Evolutionary conservation across 2,329 filamentous ascomycete genomes (phyloP).

Genomic region (Cryphonectria radicalis): DNA sequence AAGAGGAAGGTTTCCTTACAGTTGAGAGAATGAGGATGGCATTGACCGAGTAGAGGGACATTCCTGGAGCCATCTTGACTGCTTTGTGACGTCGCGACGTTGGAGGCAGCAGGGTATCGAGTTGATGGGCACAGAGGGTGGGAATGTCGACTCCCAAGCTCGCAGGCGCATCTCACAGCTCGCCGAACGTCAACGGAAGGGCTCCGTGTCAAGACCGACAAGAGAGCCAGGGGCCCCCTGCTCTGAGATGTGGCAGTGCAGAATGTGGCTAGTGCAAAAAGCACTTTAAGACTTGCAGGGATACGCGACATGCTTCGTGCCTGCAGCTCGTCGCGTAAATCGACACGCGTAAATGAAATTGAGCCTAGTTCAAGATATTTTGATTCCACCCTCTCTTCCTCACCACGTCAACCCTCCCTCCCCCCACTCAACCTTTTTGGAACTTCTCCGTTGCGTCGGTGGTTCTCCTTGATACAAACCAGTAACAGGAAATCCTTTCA

Average conservation of each 20-base stretch:
- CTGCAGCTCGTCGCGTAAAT: constrained; percentile 9
- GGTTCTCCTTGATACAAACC: constrained; percentile 3
- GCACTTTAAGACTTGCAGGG: constrained; percentile 14
- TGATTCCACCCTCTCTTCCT: constrained; percentile 6
- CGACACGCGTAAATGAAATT: constrained; percentile 13
- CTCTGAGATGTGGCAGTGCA: constrained; percentile 6
- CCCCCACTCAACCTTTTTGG: not conserved
- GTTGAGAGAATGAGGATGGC: constrained; percentile 56
- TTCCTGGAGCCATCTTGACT: constrained; percentile 69
- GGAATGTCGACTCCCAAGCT: constrained; percentile 20
- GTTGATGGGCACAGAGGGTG: constrained; percentile 12
- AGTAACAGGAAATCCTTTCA: constrained; percentile 32
- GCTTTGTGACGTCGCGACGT: constrained; percentile 18
- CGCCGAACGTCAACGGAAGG: constrained; percentile 18
- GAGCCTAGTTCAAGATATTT: constrained; percentile 7
- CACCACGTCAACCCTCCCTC: constrained; percentile 6
- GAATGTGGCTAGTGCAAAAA: constrained; percentile 2
- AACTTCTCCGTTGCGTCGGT: constrained; percentile 6
- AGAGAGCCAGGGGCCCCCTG: constrained; percentile 15
- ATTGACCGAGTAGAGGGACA: constrained; percentile 77
- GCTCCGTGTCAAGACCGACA: constrained; percentile 30
- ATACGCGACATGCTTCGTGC: constrained; percentile 9
- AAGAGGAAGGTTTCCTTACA: constrained; percentile 19
- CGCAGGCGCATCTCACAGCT: constrained; percentile 19
- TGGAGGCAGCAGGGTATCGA: not conserved